phyloP scores from a whole-genome alignment of 495 filamentous ascomycete species.

The Neurospora africana region DNA sequence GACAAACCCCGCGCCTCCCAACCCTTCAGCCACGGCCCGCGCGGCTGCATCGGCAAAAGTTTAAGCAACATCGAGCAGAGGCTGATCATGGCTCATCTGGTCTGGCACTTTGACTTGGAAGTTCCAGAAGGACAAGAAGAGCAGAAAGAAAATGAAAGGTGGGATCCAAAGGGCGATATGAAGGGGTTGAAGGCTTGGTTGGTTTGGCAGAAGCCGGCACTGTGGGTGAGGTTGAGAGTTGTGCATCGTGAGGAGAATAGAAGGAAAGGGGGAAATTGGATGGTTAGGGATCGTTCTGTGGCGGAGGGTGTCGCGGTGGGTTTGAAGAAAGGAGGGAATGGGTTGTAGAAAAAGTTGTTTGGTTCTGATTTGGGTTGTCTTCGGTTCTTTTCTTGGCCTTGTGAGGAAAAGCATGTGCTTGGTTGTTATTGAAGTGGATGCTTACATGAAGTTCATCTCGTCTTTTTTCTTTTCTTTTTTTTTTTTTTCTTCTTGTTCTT shows the following conservation, averaged over 20 bases:
- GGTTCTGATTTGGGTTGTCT: no score
- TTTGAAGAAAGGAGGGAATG: neutral
- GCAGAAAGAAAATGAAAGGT: neutral
- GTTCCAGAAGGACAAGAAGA: neutral
- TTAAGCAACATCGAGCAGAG: constrained; percentile 23
- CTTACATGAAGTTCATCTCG: no score
- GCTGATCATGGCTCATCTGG: constrained; percentile 5
- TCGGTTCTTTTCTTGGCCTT: neutral
- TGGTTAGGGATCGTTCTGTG: neutral
- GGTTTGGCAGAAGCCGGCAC: constrained; percentile 3
- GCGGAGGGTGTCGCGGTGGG: neutral
- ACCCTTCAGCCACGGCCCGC: constrained; percentile 35
- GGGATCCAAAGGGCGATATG: constrained; percentile 1
- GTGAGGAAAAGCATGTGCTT: no score
- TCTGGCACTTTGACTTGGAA: constrained; percentile 4
- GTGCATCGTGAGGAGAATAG: neutral
- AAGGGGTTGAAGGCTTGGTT: constrained; percentile 2
- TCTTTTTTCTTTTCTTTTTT: no score
- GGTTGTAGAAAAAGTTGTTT: neutral
- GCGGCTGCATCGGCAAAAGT: constrained; percentile 38
- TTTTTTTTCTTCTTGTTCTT: no score
- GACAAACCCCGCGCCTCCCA: constrained; percentile 9
- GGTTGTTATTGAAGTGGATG: no score
- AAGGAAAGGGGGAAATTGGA: neutral
- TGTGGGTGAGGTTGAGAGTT: constrained; percentile 4